Evolutionary conservation across 345 rosid genomes (phyloP), one percentile per base, ranked within the genome.

Genomic region (Kernera saxatilis): DNA sequence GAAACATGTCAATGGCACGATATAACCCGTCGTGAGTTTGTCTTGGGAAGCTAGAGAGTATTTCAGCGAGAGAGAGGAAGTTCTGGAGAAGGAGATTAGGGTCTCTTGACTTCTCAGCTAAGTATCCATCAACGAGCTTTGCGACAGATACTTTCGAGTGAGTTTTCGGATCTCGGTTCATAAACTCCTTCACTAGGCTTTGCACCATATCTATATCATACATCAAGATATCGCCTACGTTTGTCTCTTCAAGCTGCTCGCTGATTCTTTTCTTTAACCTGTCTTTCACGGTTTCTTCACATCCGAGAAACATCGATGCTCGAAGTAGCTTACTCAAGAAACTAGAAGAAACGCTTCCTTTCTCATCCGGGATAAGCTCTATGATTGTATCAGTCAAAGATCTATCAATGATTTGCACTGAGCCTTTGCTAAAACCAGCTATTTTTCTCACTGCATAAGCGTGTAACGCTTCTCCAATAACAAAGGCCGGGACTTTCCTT

Each of bases 1-100:
- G 79, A 64, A 80, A 86, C 86, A 84, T 86, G 82, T 88, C 94
- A 3, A 88, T 79, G 48, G 89, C 91, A 2, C 88, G 87, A 55
- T 88, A 88, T 71, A 88, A 25, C 51, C 88, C 82, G 22, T 86
- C 94, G 63, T 88, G 89, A 32, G 83, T 76, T 12, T 78, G 76
- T 73, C 88, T 80, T 4, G 91, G 78, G 78, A 88, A 83, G 70
- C 43, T 70, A 2, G 89, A 76, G 11, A 80, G 56, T 55, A 46
- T 69, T 45, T 79, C 86, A 0, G 84, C 85, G 39, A 88, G 81
- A 56, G 69, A 64, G 19, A 79, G 64, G 51, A 88, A 84, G 58
- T 78, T 84, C 10, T 59, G 49, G 22, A 76, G 70, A 7, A 75
- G 70, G 14, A 87, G 56, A 70, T 71, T 84, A 12, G 83, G 80